A percentile compares a stretch with the other conserved stretches of the same genome.
Conservation (phyloP, 208 protist species). For the Endotrypanum monterogeii region DNA sequence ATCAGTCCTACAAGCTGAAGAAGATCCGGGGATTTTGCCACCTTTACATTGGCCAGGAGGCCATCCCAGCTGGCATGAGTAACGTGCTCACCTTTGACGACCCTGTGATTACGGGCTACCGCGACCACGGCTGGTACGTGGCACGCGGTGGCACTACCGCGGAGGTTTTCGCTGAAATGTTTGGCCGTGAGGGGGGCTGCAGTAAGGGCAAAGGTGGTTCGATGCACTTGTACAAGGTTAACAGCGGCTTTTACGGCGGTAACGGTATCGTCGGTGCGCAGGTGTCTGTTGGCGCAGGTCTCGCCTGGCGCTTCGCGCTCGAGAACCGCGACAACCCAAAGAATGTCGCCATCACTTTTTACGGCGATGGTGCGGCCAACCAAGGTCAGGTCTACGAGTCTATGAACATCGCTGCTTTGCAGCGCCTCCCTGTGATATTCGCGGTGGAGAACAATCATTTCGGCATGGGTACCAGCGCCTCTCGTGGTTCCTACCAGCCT, state of each 20-base stretch:
- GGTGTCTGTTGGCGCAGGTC: slow-evolving; percentile 95
- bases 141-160: slow-evolving; percentile 89
- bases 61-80: slow-evolving; percentile 94
- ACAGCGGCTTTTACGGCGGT: slow-evolving; percentile 96
- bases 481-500: slow-evolving; percentile 86
- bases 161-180: slow-evolving; percentile 93
- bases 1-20: slow-evolving; percentile 97
- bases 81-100: slow-evolving; percentile 90
- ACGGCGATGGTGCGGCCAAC: slow-evolving; percentile 98
- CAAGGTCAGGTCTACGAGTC: slow-evolving; percentile 98
- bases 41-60: slow-evolving; percentile 98
- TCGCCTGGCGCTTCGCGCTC: slow-evolving; percentile 90
- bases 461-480: slow-evolving; percentile 97
- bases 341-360: slow-evolving; percentile 93
- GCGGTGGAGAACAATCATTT: slow-evolving; percentile 98
- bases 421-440: slow-evolving; percentile 97
- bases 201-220: slow-evolving; percentile 97
- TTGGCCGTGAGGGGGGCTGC: slow-evolving; percentile 81
- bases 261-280: slow-evolving; percentile 99
- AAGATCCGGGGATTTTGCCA: slow-evolving; percentile 98
- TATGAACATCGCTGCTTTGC: slow-evolving; percentile 98
- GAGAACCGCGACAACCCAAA: slow-evolving; percentile 83
- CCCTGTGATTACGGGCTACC: slow-evolving; percentile 96
- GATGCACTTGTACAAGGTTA: slow-evolving; percentile 98
- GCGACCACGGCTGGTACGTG: slow-evolving; percentile 95